These are phyloP conservation scores for Barbarea vulgaris DNA, from an alignment of 345 rosid species.

Conservation along the genomic window DNA sequence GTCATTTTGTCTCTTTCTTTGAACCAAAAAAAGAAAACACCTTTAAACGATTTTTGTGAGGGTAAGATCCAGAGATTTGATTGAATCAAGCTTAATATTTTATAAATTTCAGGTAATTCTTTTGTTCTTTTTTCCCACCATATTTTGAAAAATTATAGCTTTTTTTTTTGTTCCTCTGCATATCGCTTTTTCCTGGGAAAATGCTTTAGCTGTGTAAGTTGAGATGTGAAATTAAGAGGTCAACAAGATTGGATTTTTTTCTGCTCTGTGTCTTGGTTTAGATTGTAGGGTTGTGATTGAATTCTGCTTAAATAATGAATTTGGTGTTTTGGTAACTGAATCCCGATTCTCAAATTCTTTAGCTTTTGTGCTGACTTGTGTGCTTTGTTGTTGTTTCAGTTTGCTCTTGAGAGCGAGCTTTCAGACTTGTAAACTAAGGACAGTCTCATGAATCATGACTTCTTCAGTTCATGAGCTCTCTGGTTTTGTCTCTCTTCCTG, in stretches of 20 bases:
- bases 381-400: conserved; percentile 25
- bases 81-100: conserved; percentile 32
- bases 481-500: conserved; percentile 32
- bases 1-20: conserved; percentile 30
- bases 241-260: background rate
- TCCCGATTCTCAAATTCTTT: background rate
- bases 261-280: conserved; percentile 3
- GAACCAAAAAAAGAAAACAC: background rate
- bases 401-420: conserved; percentile 9
- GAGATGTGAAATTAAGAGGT: conserved; percentile 10
- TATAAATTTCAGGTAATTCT: conserved; percentile 12
- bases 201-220: conserved; percentile 25
- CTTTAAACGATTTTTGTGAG: conserved; percentile 31
- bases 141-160: conserved; percentile 8
- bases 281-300: background rate
- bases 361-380: conserved; percentile 23
- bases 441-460: conserved; percentile 41
- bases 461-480: conserved; percentile 44
- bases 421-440: conserved; percentile 7
- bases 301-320: background rate
- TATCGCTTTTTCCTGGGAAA: conserved; percentile 18
- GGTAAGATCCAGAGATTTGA: conserved; percentile 40
- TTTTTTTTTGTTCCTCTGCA: background rate
- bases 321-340: background rate
- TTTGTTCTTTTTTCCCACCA: conserved; percentile 2